Percentiles rank a stretch among this genome's conserved stretches.
Conservation (phyloP, 441 rosid genomes). For the Daphne laureola region DNA sequence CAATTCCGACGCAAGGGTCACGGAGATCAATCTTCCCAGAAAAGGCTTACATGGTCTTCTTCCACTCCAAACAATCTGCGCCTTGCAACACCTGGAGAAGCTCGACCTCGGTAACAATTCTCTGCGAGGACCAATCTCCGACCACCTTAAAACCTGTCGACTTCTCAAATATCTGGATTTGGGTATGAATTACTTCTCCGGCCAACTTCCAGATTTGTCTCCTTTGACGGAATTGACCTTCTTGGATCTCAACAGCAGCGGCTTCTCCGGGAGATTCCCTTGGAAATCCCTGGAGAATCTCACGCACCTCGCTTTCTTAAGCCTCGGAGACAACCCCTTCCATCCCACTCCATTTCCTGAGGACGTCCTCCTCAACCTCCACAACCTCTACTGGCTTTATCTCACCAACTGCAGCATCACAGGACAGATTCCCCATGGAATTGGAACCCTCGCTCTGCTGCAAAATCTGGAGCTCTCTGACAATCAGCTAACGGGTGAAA, state of each 20-base stretch:
- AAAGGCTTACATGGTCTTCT: conserved; percentile 20
- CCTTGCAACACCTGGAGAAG: conserved; percentile 31
- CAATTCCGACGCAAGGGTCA: conserved; percentile 28
- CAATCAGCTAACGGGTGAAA: conserved; percentile 35
- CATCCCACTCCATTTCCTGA: conserved; percentile 29
- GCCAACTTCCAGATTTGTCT: conserved; percentile 40
- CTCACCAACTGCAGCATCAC: conserved; percentile 44
- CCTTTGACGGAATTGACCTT: conserved; percentile 25
- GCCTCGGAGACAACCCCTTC: conserved; percentile 53
- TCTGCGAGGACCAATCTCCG: conserved; percentile 23
- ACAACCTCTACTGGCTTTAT: conserved; percentile 41
- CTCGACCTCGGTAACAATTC: conserved; percentile 38
- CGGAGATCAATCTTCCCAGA: conserved; percentile 37
- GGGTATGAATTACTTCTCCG: conserved; percentile 40
- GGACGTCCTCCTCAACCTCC: conserved; percentile 30
- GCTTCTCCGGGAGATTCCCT: conserved; percentile 42
- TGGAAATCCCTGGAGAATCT: conserved; percentile 43
- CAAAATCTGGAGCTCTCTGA: conserved; percentile 48
- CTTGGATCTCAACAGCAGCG: conserved; percentile 39
- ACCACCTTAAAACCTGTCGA: conserved; percentile 27
- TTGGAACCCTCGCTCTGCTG: conserved; percentile 30
- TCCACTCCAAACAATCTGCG: conserved; percentile 41
- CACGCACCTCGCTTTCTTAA: conserved; percentile 34
- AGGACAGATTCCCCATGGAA: conserved; percentile 46
- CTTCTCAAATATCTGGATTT: conserved; percentile 33